Percentiles rank a stretch among this genome's conserved stretches.
These are phyloP conservation scores for Abrus pulchellus DNA, from an alignment of 306 rosid species.

Conservation along the genomic window DNA sequence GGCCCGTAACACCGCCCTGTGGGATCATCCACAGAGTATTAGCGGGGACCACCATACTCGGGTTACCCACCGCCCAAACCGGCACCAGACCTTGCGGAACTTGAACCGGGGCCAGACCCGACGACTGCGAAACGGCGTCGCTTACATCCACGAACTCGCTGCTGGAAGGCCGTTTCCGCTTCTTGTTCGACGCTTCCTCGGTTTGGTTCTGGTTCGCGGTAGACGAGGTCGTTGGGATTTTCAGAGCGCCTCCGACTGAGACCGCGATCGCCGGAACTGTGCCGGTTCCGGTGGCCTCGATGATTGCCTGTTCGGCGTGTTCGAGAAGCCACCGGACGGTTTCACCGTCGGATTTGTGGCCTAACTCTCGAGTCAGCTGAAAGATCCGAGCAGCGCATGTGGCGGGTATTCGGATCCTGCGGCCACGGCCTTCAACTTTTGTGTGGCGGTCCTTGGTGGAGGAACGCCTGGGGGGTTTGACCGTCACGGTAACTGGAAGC, in stretches of 20 bases:
- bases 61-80: conserved; percentile 62
- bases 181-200: conserved; percentile 45
- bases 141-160: conserved; percentile 62
- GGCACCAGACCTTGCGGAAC: conserved; percentile 67
- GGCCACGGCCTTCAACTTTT: conserved; percentile 52
- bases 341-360: conserved; percentile 53
- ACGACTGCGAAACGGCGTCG: conserved; percentile 54
- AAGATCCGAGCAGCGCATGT: conserved; percentile 54
- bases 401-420: conserved; percentile 53
- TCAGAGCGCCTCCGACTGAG: conserved; percentile 38
- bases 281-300: conserved; percentile 52
- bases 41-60: conserved; percentile 65
- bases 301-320: conserved; percentile 47
- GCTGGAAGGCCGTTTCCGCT: conserved; percentile 64
- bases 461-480: conserved; percentile 37
- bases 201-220: neutral
- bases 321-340: conserved; percentile 50
- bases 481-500: conserved; percentile 4
- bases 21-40: conserved; percentile 81
- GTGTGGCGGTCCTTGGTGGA: conserved; percentile 54
- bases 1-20: conserved; percentile 25
- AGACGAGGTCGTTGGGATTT: conserved; percentile 38
- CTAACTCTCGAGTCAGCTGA: conserved; percentile 52
- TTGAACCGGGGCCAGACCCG: conserved; percentile 66
- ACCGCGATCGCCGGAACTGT: conserved; percentile 53